A percentile compares a stretch with the other conserved stretches of the same genome.
These are phyloP conservation scores for Apiotrichum montevideense DNA, from an alignment of 1,284 basidiomycete species.

Conservation along the genomic window DNA sequence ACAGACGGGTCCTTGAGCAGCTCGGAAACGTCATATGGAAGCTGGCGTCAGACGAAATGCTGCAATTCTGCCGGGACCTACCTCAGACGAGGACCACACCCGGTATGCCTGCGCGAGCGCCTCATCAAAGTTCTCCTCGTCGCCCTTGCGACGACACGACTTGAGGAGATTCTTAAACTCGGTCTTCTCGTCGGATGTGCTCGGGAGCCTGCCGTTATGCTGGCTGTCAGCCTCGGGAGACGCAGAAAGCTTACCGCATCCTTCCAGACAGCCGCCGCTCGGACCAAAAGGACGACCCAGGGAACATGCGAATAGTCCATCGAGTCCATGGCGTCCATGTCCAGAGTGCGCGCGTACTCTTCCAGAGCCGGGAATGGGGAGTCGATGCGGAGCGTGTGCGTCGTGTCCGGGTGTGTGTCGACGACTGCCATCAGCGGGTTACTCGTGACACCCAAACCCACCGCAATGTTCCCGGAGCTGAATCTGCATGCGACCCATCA, in stretches of 20 bases:
- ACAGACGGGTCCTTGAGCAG: conserved; percentile 63
- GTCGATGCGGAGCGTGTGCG: conserved; percentile 79
- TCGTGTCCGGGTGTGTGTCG: conserved; percentile 82
- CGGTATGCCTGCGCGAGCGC: conserved; percentile 74
- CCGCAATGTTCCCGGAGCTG: conserved; percentile 80
- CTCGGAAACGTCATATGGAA: conserved; percentile 61
- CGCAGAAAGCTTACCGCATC: conserved; percentile 25
- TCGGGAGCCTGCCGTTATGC: conserved; percentile 27
- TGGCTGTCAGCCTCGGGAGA: conserved; percentile 11
- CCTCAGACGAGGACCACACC: conserved; percentile 61
- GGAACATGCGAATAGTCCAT: conserved; percentile 83
- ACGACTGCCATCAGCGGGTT: conserved; percentile 56
- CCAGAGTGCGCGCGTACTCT: conserved; percentile 63
- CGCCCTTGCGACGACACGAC: conserved; percentile 53
- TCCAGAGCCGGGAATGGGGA: conserved; percentile 77
- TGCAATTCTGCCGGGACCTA: conserved; percentile 26
- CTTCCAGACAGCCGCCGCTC: conserved; percentile 76
- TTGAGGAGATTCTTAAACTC: conserved; percentile 61
- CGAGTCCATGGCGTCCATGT: conserved; percentile 69
- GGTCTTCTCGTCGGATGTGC: conserved; percentile 61
- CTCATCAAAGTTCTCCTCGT: conserved; percentile 97
- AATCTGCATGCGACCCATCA: conserved; percentile 78
- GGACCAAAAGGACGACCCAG: conserved; percentile 77
- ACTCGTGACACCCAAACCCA: conserved; percentile 53
- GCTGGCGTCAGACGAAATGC: conserved; percentile 29